Percentiles rank a stretch among this genome's conserved stretches.
Evolutionary conservation across 176 grass and related monocot genomes (phyloP).

Genomic region (Paspalum notatum): DNA sequence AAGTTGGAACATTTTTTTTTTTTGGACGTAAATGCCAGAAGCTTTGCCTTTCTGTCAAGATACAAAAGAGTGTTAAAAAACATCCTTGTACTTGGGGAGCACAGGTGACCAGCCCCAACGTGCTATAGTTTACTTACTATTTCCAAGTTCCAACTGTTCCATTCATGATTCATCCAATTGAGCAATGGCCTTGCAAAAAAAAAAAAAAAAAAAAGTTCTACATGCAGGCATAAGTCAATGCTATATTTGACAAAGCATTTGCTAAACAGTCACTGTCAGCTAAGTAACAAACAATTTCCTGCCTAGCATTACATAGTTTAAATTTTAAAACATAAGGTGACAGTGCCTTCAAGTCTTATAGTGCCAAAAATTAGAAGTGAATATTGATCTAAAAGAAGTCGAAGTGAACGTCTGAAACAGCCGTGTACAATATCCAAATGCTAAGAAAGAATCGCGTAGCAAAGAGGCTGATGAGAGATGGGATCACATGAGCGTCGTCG

Average conservation of each 20-base stretch:
- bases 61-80: too few relatives aligned
- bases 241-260: not conserved
- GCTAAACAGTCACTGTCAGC: not conserved
- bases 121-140: too few relatives aligned
- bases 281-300: not conserved
- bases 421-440: not conserved
- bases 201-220: too few relatives aligned
- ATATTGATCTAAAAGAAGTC: not conserved
- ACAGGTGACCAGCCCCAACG: too few relatives aligned
- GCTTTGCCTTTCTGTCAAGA: too few relatives aligned
- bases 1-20: too few relatives aligned
- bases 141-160: not conserved
- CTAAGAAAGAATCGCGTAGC: not conserved
- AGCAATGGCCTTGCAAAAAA: not conserved
- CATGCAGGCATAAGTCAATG: not conserved
- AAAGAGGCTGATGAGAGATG: not conserved
- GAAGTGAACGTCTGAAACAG: not conserved
- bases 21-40: too few relatives aligned
- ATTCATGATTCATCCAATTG: not conserved
- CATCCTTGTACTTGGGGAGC: too few relatives aligned
- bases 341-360: not conserved
- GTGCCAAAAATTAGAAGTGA: not conserved
- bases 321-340: not conserved
- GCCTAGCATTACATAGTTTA: not conserved
- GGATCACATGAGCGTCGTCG: not conserved